phyloP scores from a whole-genome alignment of 495 filamentous ascomycete species.

The Choiromyces venosus region DNA sequence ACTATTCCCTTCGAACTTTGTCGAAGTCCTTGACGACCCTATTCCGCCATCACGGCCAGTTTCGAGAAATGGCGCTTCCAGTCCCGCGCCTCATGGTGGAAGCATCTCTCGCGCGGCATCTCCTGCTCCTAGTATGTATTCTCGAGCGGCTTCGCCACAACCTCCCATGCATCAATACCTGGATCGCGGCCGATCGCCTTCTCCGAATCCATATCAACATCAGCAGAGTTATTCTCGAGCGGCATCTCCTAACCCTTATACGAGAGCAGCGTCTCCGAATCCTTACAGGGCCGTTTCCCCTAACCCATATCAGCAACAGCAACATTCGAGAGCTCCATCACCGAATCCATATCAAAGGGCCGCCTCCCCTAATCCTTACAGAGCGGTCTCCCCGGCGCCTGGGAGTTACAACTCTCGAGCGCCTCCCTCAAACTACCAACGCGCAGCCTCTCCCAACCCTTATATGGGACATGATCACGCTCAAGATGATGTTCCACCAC shows the following conservation, averaged over 20 bases:
- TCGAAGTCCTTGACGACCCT: constrained; percentile 75
- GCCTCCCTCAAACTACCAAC: constrained; percentile 45
- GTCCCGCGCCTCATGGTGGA: constrained; percentile 59
- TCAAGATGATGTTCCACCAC: constrained; percentile 19
- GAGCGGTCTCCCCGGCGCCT: constrained; percentile 34
- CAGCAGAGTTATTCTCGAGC: constrained; percentile 23
- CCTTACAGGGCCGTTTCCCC: constrained; percentile 39
- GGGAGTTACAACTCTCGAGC: constrained; percentile 46
- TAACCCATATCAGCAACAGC: constrained; percentile 37
- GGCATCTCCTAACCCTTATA: constrained; percentile 44
- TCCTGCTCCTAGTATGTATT: constrained; percentile 29
- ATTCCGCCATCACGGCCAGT: constrained; percentile 60
- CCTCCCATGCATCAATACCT: constrained; percentile 31
- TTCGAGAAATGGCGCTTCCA: constrained; percentile 59
- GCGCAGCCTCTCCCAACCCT: constrained; percentile 31
- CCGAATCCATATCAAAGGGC: constrained; percentile 45
- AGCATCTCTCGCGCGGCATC: constrained; percentile 45
- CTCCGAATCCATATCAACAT: constrained; percentile 38
- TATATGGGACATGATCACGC: constrained; percentile 19
- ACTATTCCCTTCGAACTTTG: constrained; percentile 94
- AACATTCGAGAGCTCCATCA: constrained; percentile 44
- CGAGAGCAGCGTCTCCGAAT: constrained; percentile 43
- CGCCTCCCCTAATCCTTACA: constrained; percentile 42
- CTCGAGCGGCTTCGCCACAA: constrained; percentile 35
- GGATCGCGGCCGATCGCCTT: constrained; percentile 45